Conservation (phyloP, 2,329 filamentous ascomycete genomes). For the Claviceps lovelessii region DNA sequence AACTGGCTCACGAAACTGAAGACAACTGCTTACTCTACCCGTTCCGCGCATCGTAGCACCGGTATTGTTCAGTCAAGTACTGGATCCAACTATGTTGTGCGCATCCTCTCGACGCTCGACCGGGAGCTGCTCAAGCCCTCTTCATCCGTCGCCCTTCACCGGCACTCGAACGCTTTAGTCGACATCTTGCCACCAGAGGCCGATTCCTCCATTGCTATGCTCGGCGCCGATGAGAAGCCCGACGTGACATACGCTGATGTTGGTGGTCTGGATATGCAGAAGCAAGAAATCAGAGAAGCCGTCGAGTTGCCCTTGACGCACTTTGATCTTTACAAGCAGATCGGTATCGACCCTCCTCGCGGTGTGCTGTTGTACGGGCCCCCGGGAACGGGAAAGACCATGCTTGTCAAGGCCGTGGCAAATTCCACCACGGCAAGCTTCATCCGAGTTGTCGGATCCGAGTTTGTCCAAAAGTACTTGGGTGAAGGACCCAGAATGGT, state of each 20-base stretch:
- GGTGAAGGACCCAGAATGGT: slow-evolving; percentile 98
- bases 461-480: slow-evolving; percentile 98
- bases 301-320: slow-evolving; percentile 94
- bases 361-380: slow-evolving; percentile 94
- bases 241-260: slow-evolving; percentile 97
- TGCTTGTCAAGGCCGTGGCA: slow-evolving; percentile 95
- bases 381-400: slow-evolving; percentile 90
- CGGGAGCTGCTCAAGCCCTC: slow-evolving; percentile 96
- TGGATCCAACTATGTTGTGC: slow-evolving; percentile 96
- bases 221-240: slow-evolving; percentile 90
- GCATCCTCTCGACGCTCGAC: slow-evolving; percentile 94
- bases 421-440: slow-evolving; percentile 98
- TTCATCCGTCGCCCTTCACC: slow-evolving; percentile 91
- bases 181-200: slow-evolving; percentile 98
- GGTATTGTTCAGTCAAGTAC: slow-evolving; percentile 98
- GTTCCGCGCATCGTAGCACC: slow-evolving; percentile 44
- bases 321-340: slow-evolving; percentile 98
- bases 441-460: slow-evolving; percentile 93
- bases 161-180: slow-evolving; percentile 95
- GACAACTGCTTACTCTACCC: neutral
- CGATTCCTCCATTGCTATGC: slow-evolving; percentile 97
- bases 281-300: slow-evolving; percentile 96
- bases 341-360: slow-evolving; percentile 93
- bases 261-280: slow-evolving; percentile 97
- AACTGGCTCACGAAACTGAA: neutral